A percentile compares a stretch with the other conserved stretches of the same genome.
phyloP scores from a whole-genome alignment of 257 asterid species.

The Salvia miltiorrhiza region DNA sequence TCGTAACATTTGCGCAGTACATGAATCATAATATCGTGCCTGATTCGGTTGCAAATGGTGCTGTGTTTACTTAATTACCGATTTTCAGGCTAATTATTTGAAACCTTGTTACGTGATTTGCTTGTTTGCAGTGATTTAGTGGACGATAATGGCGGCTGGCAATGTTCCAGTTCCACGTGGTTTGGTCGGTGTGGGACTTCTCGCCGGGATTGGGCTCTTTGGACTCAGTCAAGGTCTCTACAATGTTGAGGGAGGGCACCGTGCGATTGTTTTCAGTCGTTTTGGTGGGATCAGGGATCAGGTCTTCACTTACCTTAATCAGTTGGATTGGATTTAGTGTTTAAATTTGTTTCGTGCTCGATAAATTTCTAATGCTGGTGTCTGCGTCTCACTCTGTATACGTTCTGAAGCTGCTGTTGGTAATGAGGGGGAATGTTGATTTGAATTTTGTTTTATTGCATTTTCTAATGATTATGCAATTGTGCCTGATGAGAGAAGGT shows the following conservation, averaged over 20 bases:
- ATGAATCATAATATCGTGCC: background rate
- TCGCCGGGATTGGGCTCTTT: constrained; percentile 50
- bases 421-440: background rate
- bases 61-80: background rate
- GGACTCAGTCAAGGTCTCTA: constrained; percentile 63
- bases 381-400: background rate
- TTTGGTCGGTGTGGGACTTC: constrained; percentile 43
- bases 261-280: constrained; percentile 78
- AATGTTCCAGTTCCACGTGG: constrained; percentile 64
- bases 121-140: constrained; percentile 24
- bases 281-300: constrained; percentile 58
- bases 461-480: background rate
- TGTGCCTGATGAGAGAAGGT: background rate
- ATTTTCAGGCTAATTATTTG: background rate
- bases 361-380: background rate
- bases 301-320: constrained; percentile 27
- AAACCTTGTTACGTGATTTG: background rate
- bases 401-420: background rate
- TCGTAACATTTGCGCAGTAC: background rate
- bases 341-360: background rate
- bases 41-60: background rate
- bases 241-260: constrained; percentile 81
- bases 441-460: background rate
- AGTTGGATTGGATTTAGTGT: background rate
- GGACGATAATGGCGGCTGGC: constrained; percentile 42